Conservation (phyloP, 441 rosid genomes). For the Metrosideros polymorpha region DNA sequence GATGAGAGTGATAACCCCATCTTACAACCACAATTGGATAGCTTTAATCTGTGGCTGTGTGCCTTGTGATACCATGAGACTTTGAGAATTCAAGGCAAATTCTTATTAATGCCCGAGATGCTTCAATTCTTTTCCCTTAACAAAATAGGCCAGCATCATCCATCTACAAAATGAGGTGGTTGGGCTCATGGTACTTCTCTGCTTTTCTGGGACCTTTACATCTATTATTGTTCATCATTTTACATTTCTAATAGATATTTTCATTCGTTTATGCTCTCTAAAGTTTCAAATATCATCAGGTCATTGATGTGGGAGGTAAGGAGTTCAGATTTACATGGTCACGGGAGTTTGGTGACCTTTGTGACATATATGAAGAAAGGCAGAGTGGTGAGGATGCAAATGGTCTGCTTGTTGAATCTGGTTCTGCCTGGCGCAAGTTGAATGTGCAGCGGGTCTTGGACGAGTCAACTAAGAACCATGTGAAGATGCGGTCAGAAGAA, state of each 20-base stretch:
- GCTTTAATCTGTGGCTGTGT: neutral
- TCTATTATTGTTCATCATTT: neutral
- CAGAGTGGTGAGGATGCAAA: constrained; percentile 76
- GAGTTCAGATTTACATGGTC: constrained; percentile 98
- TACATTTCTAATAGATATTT: neutral
- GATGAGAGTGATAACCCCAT: neutral
- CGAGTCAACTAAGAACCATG: constrained; percentile 83
- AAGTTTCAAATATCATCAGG: constrained; percentile 31
- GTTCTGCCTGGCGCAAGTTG: constrained; percentile 91
- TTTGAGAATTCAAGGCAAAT: neutral
- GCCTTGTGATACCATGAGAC: neutral
- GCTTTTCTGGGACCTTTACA: neutral
- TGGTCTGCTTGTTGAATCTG: constrained; percentile 91
- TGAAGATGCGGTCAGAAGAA: constrained; percentile 94
- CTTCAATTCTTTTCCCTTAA: neutral
- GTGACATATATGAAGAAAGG: constrained; percentile 90
- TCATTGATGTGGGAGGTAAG: constrained; percentile 89
- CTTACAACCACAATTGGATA: neutral
- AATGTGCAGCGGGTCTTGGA: constrained; percentile 90
- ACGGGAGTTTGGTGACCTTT: constrained; percentile 64
- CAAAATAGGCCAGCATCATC: neutral
- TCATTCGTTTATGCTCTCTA: constrained; percentile 4
- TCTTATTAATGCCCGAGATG: neutral
- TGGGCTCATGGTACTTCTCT: neutral
- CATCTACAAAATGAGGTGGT: neutral